phyloP scores from a whole-genome alignment of 768 basidiomycete genomes.

The Pulveroboletus sp. region DNA sequence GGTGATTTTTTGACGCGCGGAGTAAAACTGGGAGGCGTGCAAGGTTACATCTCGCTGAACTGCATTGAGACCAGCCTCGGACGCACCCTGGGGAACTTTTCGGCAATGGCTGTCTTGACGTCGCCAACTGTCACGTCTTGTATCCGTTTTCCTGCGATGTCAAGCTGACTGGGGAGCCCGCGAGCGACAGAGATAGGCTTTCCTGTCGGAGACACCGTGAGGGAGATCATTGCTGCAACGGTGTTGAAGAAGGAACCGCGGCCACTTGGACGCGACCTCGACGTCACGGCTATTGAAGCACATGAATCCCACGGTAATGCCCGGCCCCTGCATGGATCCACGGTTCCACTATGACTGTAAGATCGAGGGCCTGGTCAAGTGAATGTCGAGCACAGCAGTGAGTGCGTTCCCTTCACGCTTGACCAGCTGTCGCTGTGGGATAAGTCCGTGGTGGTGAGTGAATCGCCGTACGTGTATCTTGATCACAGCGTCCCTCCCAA shows the following conservation, averaged over 20 bases:
- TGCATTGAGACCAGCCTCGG: not conserved
- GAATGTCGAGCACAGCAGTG: too few relatives aligned
- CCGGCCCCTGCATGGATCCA: too few relatives aligned
- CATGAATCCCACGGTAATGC: not conserved
- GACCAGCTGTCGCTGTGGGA: too few relatives aligned
- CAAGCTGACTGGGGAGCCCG: conserved; percentile 47
- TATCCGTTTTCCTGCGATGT: conserved; percentile 40
- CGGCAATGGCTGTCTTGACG: conserved; percentile 61
- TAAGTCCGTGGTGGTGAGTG: too few relatives aligned
- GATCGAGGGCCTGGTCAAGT: too few relatives aligned
- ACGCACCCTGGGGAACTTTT: conserved; percentile 47
- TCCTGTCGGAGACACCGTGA: conserved; percentile 51
- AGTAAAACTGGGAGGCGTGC: conserved; percentile 50
- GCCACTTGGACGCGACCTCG: not conserved
- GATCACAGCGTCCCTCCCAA: too few relatives aligned
- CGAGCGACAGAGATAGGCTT: conserved; percentile 44
- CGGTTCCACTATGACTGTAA: too few relatives aligned
- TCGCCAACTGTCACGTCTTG: conserved; percentile 57
- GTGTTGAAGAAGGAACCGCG: not conserved
- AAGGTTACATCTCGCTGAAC: not conserved
- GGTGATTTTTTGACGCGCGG: conserved; percentile 68
- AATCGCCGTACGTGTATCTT: too few relatives aligned
- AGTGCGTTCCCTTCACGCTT: too few relatives aligned
- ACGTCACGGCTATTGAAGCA: not conserved
- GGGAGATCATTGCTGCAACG: conserved; percentile 39